Evolutionary conservation across 176 grass and related monocot genomes (phyloP), one percentile per base, ranked within the genome.

Genomic region (Guadua angustifolia): DNA sequence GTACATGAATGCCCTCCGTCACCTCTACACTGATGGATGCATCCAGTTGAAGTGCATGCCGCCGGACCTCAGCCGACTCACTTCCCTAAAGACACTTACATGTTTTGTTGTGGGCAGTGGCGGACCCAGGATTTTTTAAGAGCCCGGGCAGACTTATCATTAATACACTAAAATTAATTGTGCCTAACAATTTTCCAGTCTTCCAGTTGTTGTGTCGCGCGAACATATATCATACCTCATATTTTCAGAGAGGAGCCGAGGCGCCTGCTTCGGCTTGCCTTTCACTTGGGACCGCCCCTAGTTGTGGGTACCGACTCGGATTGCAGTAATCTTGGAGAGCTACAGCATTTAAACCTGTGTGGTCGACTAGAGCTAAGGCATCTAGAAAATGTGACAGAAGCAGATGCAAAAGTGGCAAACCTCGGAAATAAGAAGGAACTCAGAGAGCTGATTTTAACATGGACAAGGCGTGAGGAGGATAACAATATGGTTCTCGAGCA

Each of bases 311-410:
- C 3, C 55, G 19, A 9, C 50, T 51, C 71, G 5, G 9, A 15
- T 74, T 38, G 71, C 12, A 74, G 71, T 36, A 74, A 24, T 15
- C 11, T 74, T 74, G 29, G 17, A 74, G 29, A 74, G 21, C 49
- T 74, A 4, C 11, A 5, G 49, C 49, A 21, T 16, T 10, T 74
- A 2, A 74, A 74, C 24, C 49, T 74, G 21, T 8, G 47, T 5
- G 71, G 71, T 13, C 71, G 36, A 7, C 49, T 74, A 10, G 6
- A 74, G 29, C 15, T 74, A 18, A 11, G 29, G 0, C 29, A 11
- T 12, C 71, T 74, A 36, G 47, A 74, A 38, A 74, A 74, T 36
- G 26, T 74, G 32, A 35, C 71, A 74, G 71, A 55, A 52, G 71
- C 71, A 53, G 49, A 55, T 55, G 50, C 11, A 55, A 53, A 55